Conservation (phyloP, 2,329 filamentous ascomycete genomes). For the Fusarium begoniae region DNA sequence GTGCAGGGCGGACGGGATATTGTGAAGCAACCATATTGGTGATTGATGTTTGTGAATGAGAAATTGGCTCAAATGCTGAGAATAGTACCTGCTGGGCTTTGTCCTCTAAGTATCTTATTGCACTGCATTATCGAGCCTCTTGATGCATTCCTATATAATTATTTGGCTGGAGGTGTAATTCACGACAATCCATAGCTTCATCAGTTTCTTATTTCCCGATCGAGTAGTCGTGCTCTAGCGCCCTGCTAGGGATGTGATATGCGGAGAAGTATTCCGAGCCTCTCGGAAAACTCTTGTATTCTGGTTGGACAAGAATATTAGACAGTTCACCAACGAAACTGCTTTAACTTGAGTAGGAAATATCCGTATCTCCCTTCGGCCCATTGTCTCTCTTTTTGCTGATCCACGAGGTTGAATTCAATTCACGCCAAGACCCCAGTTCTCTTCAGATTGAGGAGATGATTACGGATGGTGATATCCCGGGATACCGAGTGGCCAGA, state of each 20-base stretch:
- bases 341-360: neutral
- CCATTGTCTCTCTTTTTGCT: neutral
- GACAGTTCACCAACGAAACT: neutral
- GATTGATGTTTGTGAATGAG: neutral
- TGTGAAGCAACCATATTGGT: neutral
- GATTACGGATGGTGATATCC: neutral
- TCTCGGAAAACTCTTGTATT: neutral
- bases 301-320: neutral
- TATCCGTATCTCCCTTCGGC: neutral
- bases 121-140: neutral
- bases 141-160: neutral
- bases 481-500: neutral
- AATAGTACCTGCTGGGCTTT: neutral
- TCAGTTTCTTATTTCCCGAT: neutral
- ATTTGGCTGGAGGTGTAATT: neutral
- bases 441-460: neutral
- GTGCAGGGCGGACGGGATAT: neutral
- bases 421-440: neutral
- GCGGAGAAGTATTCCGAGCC: neutral
- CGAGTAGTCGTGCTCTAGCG: neutral
- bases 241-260: neutral
- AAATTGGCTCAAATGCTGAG: neutral
- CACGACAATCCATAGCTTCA: neutral
- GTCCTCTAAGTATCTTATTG: neutral
- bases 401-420: neutral